Conservation (phyloP, 352 stramenopile species). For the Globisporangium yorkense region DNA sequence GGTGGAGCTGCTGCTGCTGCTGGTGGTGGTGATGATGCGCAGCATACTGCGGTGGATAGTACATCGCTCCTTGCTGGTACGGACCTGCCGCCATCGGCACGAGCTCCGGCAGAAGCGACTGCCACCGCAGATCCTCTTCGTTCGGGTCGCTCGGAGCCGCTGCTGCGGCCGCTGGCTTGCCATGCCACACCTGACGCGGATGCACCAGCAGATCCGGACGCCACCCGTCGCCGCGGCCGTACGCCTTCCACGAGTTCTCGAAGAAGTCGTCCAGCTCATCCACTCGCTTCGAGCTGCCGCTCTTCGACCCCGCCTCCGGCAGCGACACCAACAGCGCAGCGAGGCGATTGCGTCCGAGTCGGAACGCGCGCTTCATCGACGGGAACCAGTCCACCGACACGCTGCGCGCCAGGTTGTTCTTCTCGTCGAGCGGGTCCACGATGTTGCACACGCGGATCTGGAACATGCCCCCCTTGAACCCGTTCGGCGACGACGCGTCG, state of each 20-base stretch:
- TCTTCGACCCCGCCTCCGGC: background rate
- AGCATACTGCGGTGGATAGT: constrained; percentile 6
- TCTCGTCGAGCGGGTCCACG: constrained; percentile 81
- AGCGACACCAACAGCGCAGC: constrained; percentile 24
- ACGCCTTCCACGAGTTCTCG: constrained; percentile 48
- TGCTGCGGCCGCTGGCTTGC: constrained; percentile 10
- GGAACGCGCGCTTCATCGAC: constrained; percentile 65
- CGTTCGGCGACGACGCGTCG: constrained; percentile 21
- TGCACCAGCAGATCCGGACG: constrained; percentile 75
- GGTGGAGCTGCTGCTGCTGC: constrained; percentile 4
- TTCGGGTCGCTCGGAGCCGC: background rate
- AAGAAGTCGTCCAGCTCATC: constrained; percentile 49
- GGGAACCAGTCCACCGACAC: constrained; percentile 69
- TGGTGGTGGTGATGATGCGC: constrained; percentile 3
- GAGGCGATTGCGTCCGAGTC: constrained; percentile 50
- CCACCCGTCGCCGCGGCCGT: constrained; percentile 70
- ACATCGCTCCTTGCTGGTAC: constrained; percentile 8
- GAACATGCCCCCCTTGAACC: constrained; percentile 33
- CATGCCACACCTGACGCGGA: constrained; percentile 66
- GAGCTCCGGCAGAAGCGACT: constrained; percentile 14
- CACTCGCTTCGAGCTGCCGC: background rate
- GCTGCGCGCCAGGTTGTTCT: constrained; percentile 83
- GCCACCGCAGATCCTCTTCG: constrained; percentile 8
- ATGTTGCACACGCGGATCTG: constrained; percentile 84
- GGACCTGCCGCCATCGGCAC: constrained; percentile 4